Conservation (phyloP, 257 asterid genomes). For the Gentiana macrophylla region DNA sequence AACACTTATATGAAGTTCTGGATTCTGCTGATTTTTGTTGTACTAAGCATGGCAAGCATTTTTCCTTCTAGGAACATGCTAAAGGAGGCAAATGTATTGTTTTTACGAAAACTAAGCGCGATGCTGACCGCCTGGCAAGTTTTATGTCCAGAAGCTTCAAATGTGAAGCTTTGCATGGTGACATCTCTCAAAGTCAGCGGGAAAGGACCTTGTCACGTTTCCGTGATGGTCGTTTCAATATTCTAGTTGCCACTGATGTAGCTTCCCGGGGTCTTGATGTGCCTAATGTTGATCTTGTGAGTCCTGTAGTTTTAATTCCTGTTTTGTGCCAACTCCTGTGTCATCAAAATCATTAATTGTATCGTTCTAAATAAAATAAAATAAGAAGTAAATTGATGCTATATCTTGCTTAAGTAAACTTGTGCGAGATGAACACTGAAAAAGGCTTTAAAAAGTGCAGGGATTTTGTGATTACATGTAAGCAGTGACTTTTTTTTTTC, state of each 20-base stretch:
- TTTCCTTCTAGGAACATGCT: constrained; percentile 62
- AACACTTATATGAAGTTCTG: neutral
- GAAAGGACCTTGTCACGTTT: constrained; percentile 83
- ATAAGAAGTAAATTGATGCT: constrained; percentile 5
- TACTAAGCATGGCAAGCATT: constrained; percentile 1
- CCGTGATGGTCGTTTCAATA: constrained; percentile 59
- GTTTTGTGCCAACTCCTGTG: too few relatives aligned
- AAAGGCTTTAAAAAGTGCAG: too few relatives aligned
- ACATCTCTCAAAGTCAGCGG: constrained; percentile 76
- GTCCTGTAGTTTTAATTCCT: constrained; percentile 8
- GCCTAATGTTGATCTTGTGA: constrained; percentile 93
- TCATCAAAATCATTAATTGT: constrained; percentile 27
- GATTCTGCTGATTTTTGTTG: neutral
- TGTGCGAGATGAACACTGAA: too few relatives aligned
- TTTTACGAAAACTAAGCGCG: constrained; percentile 94
- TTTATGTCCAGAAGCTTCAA: constrained; percentile 48
- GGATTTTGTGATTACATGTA: constrained; percentile 64
- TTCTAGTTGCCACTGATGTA: constrained; percentile 90
- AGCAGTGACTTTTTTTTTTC: constrained; percentile 1
- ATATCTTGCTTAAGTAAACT: too few relatives aligned
- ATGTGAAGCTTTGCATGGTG: constrained; percentile 96
- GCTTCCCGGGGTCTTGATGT: constrained; percentile 99
- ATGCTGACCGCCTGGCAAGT: constrained; percentile 79
- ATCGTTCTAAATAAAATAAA: constrained; percentile 48
- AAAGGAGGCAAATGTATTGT: constrained; percentile 94